A percentile compares a stretch with the other conserved stretches of the same genome.
phyloP scores from a whole-genome alignment of 106 monocot genomes.

The Dioscorea alata region DNA sequence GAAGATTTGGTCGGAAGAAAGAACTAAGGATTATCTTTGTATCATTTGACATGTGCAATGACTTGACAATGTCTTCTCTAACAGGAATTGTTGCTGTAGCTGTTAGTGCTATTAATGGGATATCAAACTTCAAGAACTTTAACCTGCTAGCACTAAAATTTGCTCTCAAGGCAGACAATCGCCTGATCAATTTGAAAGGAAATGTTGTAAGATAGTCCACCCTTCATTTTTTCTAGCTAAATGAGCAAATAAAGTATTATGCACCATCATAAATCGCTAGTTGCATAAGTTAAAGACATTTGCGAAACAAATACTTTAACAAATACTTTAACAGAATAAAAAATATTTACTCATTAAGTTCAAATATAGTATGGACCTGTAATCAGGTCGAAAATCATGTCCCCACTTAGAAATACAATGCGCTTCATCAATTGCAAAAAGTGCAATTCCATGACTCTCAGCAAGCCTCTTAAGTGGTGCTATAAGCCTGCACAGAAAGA shows the following conservation, averaged over 20 bases:
- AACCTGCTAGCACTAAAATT: slow-evolving; percentile 61
- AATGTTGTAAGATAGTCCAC: too few relatives aligned
- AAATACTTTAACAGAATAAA: too few relatives aligned
- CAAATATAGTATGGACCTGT: slow-evolving; percentile 44
- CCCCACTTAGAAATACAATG: slow-evolving; percentile 99
- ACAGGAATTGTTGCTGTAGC: slow-evolving; percentile 92
- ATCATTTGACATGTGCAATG: slow-evolving; percentile 61
- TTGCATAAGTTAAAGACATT: too few relatives aligned
- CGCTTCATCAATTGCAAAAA: slow-evolving; percentile 98
- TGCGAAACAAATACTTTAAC: too few relatives aligned
- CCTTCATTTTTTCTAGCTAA: too few relatives aligned
- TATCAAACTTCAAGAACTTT: slow-evolving; percentile 65
- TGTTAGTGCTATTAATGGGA: slow-evolving; percentile 94
- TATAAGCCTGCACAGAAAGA: slow-evolving; percentile 54
- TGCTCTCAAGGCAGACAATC: slow-evolving; percentile 71
- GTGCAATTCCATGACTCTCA: slow-evolving; percentile 78
- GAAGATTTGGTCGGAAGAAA: slow-evolving; percentile 90
- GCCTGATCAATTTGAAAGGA: slow-evolving; percentile 40
- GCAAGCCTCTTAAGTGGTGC: slow-evolving; percentile 81
- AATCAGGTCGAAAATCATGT: slow-evolving; percentile 98
- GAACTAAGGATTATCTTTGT: slow-evolving; percentile 67
- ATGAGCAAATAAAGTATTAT: too few relatives aligned
- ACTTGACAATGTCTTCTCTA: slow-evolving; percentile 76
- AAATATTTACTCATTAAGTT: too few relatives aligned
- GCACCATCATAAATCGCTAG: too few relatives aligned